These are phyloP conservation scores for Cyberlindnera veronae DNA, from an alignment of 805 yeast species.

Conservation along the genomic window DNA sequence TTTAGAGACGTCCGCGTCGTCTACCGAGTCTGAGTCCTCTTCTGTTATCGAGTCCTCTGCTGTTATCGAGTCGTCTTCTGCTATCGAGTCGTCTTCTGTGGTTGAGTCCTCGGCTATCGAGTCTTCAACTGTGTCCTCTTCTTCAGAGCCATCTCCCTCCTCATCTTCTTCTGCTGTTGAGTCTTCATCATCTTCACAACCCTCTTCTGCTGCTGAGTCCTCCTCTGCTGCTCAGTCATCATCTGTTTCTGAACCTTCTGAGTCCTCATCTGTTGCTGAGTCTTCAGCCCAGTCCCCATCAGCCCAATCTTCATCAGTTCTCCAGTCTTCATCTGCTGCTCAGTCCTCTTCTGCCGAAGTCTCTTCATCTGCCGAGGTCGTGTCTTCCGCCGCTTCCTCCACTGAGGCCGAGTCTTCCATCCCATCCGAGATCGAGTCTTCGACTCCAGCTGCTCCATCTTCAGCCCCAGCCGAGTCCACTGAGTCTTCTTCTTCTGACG, in stretches of 20 bases:
- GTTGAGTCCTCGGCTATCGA: constrained; percentile 1
- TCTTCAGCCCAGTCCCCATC: neutral
- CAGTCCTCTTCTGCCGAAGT: neutral
- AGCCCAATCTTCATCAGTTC: neutral
- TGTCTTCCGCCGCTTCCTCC: neutral
- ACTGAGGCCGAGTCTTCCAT: neutral
- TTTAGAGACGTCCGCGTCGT: too few relatives aligned
- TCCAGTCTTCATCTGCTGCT: neutral
- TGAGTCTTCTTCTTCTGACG: constrained; percentile 1
- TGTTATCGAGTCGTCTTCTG: neutral
- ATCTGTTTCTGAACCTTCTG: neutral
- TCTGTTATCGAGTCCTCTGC: neutral
- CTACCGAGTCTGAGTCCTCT: neutral
- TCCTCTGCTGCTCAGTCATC: constrained; percentile 3
- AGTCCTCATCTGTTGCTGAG: neutral
- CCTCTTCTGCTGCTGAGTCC: neutral
- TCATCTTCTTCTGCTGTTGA: too few relatives aligned
- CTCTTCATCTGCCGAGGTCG: neutral
- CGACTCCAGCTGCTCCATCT: neutral
- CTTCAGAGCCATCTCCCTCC: neutral
- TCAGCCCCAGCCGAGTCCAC: neutral
- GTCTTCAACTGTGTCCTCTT: neutral
- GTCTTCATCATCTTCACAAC: too few relatives aligned
- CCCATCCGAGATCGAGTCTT: neutral
- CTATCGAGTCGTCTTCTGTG: constrained; percentile 1